These are phyloP conservation scores for Stemphylium lycopersici DNA, from an alignment of 2,329 filamentous ascomycete species.

Conservation along the genomic window DNA sequence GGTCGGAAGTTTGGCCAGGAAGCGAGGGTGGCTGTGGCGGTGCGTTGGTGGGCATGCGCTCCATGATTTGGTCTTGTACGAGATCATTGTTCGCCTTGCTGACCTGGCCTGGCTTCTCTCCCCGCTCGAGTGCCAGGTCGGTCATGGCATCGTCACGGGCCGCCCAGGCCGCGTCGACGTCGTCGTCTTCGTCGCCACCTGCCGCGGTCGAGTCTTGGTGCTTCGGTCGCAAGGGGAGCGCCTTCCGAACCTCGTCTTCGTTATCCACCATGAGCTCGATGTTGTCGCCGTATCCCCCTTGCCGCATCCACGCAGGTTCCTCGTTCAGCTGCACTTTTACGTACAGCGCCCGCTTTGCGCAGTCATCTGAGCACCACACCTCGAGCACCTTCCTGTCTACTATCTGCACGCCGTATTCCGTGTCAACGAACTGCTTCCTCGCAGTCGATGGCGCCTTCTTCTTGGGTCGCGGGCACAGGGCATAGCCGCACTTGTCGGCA, in stretches of 20 bases:
- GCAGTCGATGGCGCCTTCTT: conserved; percentile 57
- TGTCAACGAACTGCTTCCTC: conserved; percentile 70
- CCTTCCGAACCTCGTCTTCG: conserved; percentile 30
- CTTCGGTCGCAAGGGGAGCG: conserved; percentile 41
- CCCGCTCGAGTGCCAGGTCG: conserved; percentile 53
- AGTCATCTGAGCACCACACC: conserved; percentile 84
- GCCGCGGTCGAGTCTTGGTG: conserved; percentile 12
- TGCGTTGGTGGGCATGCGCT: conserved; percentile 28
- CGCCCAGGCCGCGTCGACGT: conserved; percentile 40
- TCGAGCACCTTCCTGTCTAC: conserved; percentile 75
- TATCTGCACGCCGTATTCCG: conserved; percentile 64
- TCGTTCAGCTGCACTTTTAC: conserved; percentile 87
- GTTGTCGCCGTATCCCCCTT: conserved; percentile 52
- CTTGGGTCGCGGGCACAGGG: conserved; percentile 73
- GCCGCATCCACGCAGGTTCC: conserved; percentile 83
- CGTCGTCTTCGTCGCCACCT: conserved; percentile 38
- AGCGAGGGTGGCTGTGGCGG: conserved; percentile 37
- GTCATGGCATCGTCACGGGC: conserved; percentile 43
- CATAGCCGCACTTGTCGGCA: conserved; percentile 81
- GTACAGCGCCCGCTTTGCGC: conserved; percentile 80
- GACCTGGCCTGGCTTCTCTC: conserved; percentile 46
- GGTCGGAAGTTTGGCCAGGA: conserved; percentile 20
- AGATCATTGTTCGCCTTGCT: conserved; percentile 42
- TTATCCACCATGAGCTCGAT: conserved; percentile 51
- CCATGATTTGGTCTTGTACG: conserved; percentile 40